These are phyloP conservation scores for Gossypium trilobum DNA, from an alignment of 441 rosid species.

Conservation along the genomic window DNA sequence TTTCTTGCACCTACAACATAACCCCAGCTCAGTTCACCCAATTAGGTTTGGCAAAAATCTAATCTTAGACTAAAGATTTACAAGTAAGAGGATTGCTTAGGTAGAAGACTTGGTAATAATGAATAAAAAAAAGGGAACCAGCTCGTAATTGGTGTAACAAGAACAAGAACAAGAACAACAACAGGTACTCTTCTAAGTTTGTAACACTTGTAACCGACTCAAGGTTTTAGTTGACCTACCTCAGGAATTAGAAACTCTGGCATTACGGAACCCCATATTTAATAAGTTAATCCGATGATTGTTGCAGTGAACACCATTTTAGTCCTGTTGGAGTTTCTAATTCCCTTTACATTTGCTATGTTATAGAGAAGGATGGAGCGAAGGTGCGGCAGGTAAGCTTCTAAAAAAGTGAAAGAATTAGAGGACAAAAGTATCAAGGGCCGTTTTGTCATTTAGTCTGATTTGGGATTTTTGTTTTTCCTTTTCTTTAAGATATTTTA, in stretches of 20 bases:
- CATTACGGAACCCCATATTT: constrained; percentile 25
- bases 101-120: constrained; percentile 20
- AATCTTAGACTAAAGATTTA: constrained; percentile 18
- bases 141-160: constrained; percentile 12
- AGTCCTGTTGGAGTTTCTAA: background rate
- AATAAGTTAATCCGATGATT: constrained; percentile 22
- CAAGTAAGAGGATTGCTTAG: constrained; percentile 27
- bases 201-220: constrained; percentile 11
- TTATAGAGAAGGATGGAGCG: background rate
- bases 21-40: constrained; percentile 17
- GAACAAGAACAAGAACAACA: background rate
- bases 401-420: background rate
- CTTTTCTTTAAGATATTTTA: background rate
- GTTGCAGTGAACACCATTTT: constrained; percentile 10
- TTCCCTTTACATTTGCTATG: background rate
- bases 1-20: constrained; percentile 28
- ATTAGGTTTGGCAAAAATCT: constrained; percentile 8
- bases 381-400: background rate
- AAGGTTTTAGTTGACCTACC: constrained; percentile 33
- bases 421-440: constrained; percentile 16
- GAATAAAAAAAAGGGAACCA: background rate
- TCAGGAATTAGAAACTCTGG: constrained; percentile 22
- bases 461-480: background rate
- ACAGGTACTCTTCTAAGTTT: background rate
- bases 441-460: constrained; percentile 15